These are phyloP conservation scores for Yamadazyma epiphylla DNA, from an alignment of 1,139 yeast genomes.

Conservation along the genomic window DNA sequence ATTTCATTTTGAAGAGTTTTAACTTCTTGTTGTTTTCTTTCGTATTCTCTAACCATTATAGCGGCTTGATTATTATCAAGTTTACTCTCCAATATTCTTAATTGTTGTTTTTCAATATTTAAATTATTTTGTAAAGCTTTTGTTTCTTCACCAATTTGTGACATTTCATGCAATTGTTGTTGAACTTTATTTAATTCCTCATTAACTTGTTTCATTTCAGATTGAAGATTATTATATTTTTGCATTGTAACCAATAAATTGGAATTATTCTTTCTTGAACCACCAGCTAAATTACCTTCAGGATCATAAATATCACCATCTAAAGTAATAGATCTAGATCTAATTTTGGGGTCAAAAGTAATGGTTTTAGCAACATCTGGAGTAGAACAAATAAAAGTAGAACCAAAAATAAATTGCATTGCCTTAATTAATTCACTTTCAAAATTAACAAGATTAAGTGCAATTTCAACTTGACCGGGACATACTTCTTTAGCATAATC, in stretches of 20 bases:
- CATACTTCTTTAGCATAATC: constrained; percentile 64
- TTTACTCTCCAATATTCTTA: constrained; percentile 57
- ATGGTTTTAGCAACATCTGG: constrained; percentile 84
- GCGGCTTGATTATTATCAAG: constrained; percentile 61
- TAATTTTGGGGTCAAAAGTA: constrained; percentile 79
- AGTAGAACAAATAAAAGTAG: constrained; percentile 79
- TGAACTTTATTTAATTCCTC: constrained; percentile 39
- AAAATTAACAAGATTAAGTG: constrained; percentile 73
- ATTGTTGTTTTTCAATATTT: constrained; percentile 65
- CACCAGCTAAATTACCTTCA: constrained; percentile 93
- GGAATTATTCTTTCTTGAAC: constrained; percentile 64
- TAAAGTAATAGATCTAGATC: constrained; percentile 82
- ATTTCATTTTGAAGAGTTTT: constrained; percentile 37
- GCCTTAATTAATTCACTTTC: constrained; percentile 71
- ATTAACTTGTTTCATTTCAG: constrained; percentile 34
- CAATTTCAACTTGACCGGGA: constrained; percentile 85
- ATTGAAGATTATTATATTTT: constrained; percentile 53
- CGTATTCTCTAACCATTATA: constrained; percentile 47
- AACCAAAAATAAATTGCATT: constrained; percentile 90
- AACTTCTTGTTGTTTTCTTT: constrained; percentile 50
- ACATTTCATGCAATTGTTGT: constrained; percentile 41
- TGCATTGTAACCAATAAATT: constrained; percentile 67
- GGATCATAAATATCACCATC: constrained; percentile 97
- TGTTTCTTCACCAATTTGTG: constrained; percentile 48
- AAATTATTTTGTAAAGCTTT: constrained; percentile 60